Evolutionary conservation across 1,284 basidiomycete genomes (phyloP).

Genomic region (Tylopilus sp.): DNA sequence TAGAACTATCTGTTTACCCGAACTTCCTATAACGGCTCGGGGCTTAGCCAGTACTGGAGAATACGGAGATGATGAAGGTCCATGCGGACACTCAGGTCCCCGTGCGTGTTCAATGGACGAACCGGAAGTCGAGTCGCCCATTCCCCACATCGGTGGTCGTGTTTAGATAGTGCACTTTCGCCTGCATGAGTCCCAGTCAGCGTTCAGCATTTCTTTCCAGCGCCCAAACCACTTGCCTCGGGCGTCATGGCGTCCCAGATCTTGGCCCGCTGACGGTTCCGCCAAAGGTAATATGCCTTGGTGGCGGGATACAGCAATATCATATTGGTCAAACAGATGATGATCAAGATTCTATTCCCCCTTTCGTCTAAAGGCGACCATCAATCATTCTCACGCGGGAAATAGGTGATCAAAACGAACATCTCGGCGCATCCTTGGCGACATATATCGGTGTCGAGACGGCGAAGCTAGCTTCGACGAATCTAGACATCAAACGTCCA

Average conservation of each 20-base stretch:
- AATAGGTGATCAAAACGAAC: constrained; percentile 34
- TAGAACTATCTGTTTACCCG: too few relatives aligned
- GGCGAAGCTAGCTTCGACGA: constrained; percentile 58
- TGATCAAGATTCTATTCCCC: constrained; percentile 60
- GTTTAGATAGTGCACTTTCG: constrained; percentile 52
- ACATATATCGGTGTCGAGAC: constrained; percentile 60
- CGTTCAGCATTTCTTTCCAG: background rate
- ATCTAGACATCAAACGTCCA: constrained; percentile 32
- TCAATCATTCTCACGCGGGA: background rate
- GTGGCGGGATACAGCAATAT: constrained; percentile 61
- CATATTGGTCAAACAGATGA: constrained; percentile 58
- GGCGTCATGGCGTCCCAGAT: constrained; percentile 64
- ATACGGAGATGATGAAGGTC: background rate
- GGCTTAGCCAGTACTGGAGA: background rate
- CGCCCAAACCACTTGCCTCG: constrained; percentile 47
- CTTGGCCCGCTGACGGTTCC: constrained; percentile 58
- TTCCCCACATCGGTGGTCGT: constrained; percentile 54
- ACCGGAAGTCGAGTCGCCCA: constrained; percentile 48
- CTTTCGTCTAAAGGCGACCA: constrained; percentile 51
- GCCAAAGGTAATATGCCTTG: constrained; percentile 63
- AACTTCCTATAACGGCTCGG: too few relatives aligned
- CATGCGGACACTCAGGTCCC: too few relatives aligned
- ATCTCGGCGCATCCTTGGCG: constrained; percentile 58
- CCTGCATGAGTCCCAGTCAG: constrained; percentile 25
- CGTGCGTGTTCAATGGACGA: constrained; percentile 43